Base-by-base conservation (phyloP, 148 eudicot species). In the Cornus florida region DNA sequence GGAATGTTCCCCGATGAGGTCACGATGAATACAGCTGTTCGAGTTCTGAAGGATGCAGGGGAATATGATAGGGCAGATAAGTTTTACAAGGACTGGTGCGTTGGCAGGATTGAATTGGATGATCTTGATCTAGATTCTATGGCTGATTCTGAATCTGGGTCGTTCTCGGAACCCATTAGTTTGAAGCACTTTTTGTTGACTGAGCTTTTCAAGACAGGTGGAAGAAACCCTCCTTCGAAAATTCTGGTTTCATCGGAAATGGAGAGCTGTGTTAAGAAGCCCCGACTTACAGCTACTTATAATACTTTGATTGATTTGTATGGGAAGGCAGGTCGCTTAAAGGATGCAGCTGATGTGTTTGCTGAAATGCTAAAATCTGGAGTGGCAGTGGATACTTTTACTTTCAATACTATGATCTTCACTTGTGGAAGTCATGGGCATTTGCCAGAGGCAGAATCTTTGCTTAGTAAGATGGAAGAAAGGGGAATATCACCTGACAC, bases 261-360 rank as follows among this genome's bases (percentile, higher is more conserved):
- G 48, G 89, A 87, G 62, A 79, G 50, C 75, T 62, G 56, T 82
- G 86, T 79, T 9, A 82, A 85, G 65, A 91, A 84, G 78, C 95
- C 95, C 56, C 85, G 70, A 67, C 89, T 90, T 33, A 85, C 95
- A 0, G 78, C 90, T 81, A 91, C 98, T 62, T 94, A 85, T 78
- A 92, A 91, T 79, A 92, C 95, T 13, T 81, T 94, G 82, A 92
- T 94, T 79, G 97, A 94, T 84, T 91, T 94, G 81, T 94, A 94
- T 80, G 97, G 97, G 20, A 94, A 94, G 83, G 93, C 92, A 11
- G 98, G 97, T 57, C 83, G 91, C 7, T 83, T 94, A 82, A 86
- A 75, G 80, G 97, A 91, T 67, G 98, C 98, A 62, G 95, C 91
- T 48, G 88, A 88, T 83, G 87, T 87, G 72, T 91, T 94, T 83